phyloP scores from a whole-genome alignment of 164 flowering plant species.

The Santalum album region DNA sequence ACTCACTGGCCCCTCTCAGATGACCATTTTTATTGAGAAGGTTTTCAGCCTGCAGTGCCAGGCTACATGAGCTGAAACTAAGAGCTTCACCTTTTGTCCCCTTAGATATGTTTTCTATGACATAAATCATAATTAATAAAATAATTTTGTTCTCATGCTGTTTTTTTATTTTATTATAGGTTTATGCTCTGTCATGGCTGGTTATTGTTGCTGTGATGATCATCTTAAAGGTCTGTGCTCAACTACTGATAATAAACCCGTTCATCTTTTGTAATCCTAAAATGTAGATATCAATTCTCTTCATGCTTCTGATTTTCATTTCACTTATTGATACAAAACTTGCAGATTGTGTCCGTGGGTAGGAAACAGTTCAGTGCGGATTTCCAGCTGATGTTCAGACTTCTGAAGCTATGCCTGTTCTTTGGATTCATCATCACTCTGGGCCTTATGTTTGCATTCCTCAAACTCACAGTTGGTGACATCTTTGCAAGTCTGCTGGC shows the following conservation, averaged over 20 bases:
- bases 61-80: too few relatives aligned
- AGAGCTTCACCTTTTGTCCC: too few relatives aligned
- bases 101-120: too few relatives aligned
- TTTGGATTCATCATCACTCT: constrained; percentile 50
- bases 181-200: constrained; percentile 2
- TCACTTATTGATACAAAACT: background rate
- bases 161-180: background rate
- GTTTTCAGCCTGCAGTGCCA: too few relatives aligned
- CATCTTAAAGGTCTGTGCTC: constrained; percentile 67
- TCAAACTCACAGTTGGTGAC: constrained; percentile 74
- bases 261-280: constrained; percentile 21
- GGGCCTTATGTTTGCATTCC: constrained; percentile 47
- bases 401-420: constrained; percentile 71
- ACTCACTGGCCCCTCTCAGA: too few relatives aligned
- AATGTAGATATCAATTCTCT: background rate
- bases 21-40: too few relatives aligned
- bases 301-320: too few relatives aligned
- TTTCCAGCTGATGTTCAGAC: constrained; percentile 93
- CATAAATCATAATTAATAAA: too few relatives aligned
- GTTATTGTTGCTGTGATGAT: constrained; percentile 4
- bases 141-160: background rate
- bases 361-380: constrained; percentile 93
- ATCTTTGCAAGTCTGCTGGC: constrained; percentile 78
- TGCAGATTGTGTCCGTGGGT: constrained; percentile 92
- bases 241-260: background rate